Base-by-base conservation (phyloP, 306 rosid species). In the Calophaca sinica region DNA sequence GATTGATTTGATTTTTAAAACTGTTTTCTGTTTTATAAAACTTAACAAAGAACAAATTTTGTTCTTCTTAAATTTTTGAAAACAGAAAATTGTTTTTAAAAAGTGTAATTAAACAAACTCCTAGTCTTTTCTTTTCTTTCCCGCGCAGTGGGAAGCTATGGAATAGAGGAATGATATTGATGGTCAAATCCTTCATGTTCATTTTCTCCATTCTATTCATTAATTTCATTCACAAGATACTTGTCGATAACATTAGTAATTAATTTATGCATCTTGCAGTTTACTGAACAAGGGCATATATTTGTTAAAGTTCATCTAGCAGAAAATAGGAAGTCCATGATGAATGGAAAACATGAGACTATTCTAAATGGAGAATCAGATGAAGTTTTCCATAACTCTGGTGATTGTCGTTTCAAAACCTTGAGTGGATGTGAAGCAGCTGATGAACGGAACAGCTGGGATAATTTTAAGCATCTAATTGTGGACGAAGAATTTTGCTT, bases 231-330 rank as follows among this genome's bases (percentile, higher is more conserved):
- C 73, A 70, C 41, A 15, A 20, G 12, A 46, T 57, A 53, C 11
- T 84, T 72, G 42, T 67, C 45, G 72, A 57, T 73, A 55, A 32
- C 9, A 32, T 52, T 73, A 54, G 32, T 76, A 72, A 80, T 68
- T 57, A 74, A 42, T 50, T 74, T 54, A 9, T 14, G 26, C 44
- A 69, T 77, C 55, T 73, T 78, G 77, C 96, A 93, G 98, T 93
- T 93, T 83, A 93, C 98, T 26, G 96, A 90, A 83, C 91, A 82
- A 12, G 98, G 98, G 53, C 98, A 93, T 73, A 89, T 90, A 79
- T 82, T 93, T 81, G 96, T 93, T 68, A 86, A 93, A 82, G 96
- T 93, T 53, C 88, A 93, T 61, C 84, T 90, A 28, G 90, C 85
- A 9, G 96, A 86, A 66, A 72, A 79, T 42, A 70, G 79, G 15